These are phyloP conservation scores for Oryza rufipogon DNA, from an alignment of 176 grass and related monocot species.

Conservation along the genomic window DNA sequence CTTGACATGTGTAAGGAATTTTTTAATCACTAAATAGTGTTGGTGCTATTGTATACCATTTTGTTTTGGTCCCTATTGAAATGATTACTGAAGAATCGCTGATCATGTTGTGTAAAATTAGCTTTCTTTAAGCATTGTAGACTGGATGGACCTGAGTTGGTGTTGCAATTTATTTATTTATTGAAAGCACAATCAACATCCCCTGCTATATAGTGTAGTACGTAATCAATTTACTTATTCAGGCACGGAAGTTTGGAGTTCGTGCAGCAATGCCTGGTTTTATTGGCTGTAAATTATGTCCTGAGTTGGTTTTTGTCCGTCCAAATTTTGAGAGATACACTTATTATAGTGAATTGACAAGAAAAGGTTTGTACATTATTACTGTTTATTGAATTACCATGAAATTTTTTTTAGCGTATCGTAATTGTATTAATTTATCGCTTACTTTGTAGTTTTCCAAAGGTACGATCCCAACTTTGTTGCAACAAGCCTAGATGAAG, in stretches of 20 bases:
- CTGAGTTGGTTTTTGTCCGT: conserved; percentile 85
- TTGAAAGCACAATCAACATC: conserved; percentile 8
- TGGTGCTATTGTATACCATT: conserved; percentile 2
- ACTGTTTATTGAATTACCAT: conserved; percentile 8
- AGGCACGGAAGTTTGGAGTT: conserved; percentile 90
- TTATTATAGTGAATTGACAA: conserved; percentile 84
- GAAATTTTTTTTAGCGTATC: conserved; percentile 25
- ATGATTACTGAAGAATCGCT: not conserved
- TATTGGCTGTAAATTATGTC: conserved; percentile 90
- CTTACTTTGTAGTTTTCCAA: conserved; percentile 61
- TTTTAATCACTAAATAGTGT: not conserved
- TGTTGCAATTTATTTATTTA: conserved; percentile 5
- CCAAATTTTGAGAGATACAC: conserved; percentile 92
- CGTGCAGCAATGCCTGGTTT: conserved; percentile 99
- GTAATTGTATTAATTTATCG: conserved; percentile 17
- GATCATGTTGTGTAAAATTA: not conserved
- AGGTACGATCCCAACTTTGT: conserved; percentile 86
- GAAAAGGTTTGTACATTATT: conserved; percentile 68
- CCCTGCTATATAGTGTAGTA: not conserved
- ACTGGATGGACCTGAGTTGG: not conserved
- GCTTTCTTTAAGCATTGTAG: conserved; percentile 7
- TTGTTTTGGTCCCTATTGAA: not conserved
- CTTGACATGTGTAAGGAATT: not conserved
- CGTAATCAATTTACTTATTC: conserved; percentile 44
- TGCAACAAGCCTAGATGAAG: conserved; percentile 91